Percentiles rank a stretch among this genome's conserved stretches.
phyloP scores from a whole-genome alignment of 2,329 filamentous ascomycete genomes.

The Fusarium sacchari region DNA sequence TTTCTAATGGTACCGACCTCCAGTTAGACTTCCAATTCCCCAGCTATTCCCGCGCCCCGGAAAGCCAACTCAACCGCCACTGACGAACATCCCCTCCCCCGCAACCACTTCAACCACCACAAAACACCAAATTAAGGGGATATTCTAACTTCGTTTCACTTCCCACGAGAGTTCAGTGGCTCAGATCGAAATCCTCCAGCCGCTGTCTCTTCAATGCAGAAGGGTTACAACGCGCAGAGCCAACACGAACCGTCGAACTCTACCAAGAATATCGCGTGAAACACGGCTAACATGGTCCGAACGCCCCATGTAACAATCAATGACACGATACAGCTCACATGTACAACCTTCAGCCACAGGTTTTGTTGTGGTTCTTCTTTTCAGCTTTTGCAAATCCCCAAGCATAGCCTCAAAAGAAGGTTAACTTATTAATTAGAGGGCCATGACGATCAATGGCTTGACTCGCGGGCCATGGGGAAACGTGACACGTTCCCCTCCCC shows the following conservation, averaged over 20 bases:
- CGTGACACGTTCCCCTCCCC: constrained; percentile 17
- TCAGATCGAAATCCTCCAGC: not conserved
- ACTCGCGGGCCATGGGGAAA: constrained; percentile 17
- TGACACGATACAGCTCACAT: constrained; percentile 10
- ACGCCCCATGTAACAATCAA: not conserved
- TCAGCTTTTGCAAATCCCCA: constrained; percentile 9
- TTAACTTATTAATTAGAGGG: not conserved
- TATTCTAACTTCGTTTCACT: not conserved
- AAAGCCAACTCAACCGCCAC: not conserved
- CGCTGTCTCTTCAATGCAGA: not conserved
- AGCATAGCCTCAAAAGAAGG: constrained; percentile 12
- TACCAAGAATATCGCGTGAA: not conserved
- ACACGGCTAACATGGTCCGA: not conserved
- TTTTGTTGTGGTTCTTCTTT: not conserved
- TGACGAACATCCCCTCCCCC: not conserved
- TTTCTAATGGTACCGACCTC: not conserved
- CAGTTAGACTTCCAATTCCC: not conserved
- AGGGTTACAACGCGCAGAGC: constrained; percentile 1
- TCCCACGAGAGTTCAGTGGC: constrained; percentile 1
- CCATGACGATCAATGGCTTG: constrained; percentile 23
- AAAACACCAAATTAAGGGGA: not conserved
- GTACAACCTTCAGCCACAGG: constrained; percentile 2
- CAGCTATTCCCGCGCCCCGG: not conserved
- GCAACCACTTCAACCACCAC: not conserved
- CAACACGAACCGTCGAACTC: not conserved